A percentile compares a stretch with the other conserved stretches of the same genome.
These are phyloP conservation scores for Dactylellina haptotyla DNA, from an alignment of 2,329 filamentous ascomycete species.

Conservation along the genomic window DNA sequence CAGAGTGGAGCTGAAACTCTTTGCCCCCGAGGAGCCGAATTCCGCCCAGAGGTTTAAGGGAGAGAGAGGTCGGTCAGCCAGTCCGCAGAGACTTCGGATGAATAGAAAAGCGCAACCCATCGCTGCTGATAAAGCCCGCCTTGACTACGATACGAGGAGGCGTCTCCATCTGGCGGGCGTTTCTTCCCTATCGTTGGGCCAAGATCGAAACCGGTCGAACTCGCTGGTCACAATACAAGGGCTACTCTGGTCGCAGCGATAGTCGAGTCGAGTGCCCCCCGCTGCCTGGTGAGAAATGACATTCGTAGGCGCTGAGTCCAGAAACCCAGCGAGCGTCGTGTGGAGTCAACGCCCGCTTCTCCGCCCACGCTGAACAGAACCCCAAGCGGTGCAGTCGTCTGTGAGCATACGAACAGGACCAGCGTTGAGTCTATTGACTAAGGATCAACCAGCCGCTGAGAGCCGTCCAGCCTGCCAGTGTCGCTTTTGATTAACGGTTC, in stretches of 20 bases:
- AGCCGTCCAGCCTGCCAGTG: slow-evolving; percentile 3
- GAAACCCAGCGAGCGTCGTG: slow-evolving; percentile 30
- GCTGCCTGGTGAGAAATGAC: not conserved
- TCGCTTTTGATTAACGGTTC: slow-evolving; percentile 37
- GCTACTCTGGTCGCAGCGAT: slow-evolving; percentile 18
- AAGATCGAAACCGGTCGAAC: not conserved
- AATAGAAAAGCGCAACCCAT: slow-evolving; percentile 19
- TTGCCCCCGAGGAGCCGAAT: slow-evolving; percentile 45
- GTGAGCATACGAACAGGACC: not conserved
- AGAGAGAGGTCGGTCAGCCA: slow-evolving; percentile 7
- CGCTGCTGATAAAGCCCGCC: not conserved
- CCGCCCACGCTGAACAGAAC: slow-evolving; percentile 2
- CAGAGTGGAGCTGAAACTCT: slow-evolving; percentile 46
- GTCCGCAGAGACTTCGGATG: slow-evolving; percentile 51
- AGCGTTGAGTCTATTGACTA: slow-evolving; percentile 1
- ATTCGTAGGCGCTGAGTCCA: slow-evolving; percentile 26
- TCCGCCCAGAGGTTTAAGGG: slow-evolving; percentile 27
- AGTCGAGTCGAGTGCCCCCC: not conserved
- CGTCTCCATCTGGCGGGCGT: slow-evolving; percentile 11
- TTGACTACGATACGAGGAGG: slow-evolving; percentile 34
- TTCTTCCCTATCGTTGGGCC: slow-evolving; percentile 4
- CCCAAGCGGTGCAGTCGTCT: not conserved
- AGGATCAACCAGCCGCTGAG: slow-evolving; percentile 33
- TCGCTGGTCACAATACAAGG: slow-evolving; percentile 17
- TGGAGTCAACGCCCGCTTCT: slow-evolving; percentile 52